Conservation (phyloP, 805 yeast genomes). For the Zygosaccharomyces bisporus region DNA sequence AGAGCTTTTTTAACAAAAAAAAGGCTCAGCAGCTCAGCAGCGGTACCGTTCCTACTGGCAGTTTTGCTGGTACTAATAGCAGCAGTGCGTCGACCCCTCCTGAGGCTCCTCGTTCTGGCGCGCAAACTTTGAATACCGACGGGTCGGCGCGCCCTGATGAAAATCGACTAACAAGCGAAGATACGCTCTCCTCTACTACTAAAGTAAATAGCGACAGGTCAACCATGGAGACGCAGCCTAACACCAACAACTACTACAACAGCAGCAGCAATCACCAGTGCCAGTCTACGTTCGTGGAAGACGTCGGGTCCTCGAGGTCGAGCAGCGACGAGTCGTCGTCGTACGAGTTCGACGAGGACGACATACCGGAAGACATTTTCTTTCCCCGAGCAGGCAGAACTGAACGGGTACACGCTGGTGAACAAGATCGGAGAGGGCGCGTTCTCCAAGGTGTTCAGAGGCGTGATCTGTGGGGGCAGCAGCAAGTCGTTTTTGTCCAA, state of each 20-base stretch:
- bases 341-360: conserved; percentile 12
- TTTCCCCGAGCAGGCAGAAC: conserved; percentile 37
- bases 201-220: conserved; percentile 11
- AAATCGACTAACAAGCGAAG: conserved; percentile 1
- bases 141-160: conserved; percentile 2
- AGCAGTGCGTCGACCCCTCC: too few species aligned
- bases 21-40: conserved; percentile 9
- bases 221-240: conserved; percentile 4
- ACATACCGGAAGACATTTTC: conserved; percentile 28
- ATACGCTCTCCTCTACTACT: conserved; percentile 10
- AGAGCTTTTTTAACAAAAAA: conserved; percentile 20
- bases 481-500: conserved; percentile 12
- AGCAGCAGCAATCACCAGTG: conserved; percentile 5
- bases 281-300: conserved; percentile 6
- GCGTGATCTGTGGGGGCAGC: conserved; percentile 34
- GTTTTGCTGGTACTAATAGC: not conserved
- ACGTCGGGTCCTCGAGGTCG: conserved; percentile 6
- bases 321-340: conserved; percentile 6
- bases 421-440: conserved; percentile 78
- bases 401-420: conserved; percentile 39
- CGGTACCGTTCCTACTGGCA: not conserved
- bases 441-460: conserved; percentile 69
- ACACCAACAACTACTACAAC: conserved; percentile 4
- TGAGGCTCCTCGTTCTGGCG: not conserved
- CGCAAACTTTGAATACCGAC: not conserved